Percentiles rank a stretch among this genome's conserved stretches.
Evolutionary conservation across 345 rosid species (phyloP).

Genomic region (Brassica cretica): DNA sequence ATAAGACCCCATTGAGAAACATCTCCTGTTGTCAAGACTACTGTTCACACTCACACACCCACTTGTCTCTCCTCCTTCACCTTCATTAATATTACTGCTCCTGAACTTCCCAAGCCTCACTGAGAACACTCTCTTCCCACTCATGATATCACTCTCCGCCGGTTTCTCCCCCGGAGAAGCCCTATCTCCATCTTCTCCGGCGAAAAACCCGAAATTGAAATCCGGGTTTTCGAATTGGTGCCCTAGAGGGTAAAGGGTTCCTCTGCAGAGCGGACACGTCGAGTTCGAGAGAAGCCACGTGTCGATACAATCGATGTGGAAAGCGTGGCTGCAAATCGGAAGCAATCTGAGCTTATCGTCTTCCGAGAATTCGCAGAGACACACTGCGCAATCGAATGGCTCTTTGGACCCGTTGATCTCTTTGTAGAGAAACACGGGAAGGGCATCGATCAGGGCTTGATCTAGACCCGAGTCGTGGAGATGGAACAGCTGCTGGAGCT

Average conservation of each 20-base stretch:
- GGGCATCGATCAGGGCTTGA: slow-evolving; percentile 83
- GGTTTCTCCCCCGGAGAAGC: slow-evolving; percentile 47
- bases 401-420: slow-evolving; percentile 75
- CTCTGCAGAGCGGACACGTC: slow-evolving; percentile 93
- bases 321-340: slow-evolving; percentile 85
- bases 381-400: slow-evolving; percentile 90
- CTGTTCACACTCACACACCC: slow-evolving; percentile 52
- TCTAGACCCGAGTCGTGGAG: slow-evolving; percentile 93
- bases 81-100: slow-evolving; percentile 46
- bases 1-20: slow-evolving; percentile 59
- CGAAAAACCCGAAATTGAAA: slow-evolving; percentile 52
- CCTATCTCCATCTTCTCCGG: slow-evolving; percentile 52
- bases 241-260: slow-evolving; percentile 57
- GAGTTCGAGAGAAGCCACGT: slow-evolving; percentile 91
- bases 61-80: slow-evolving; percentile 57
- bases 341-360: slow-evolving; percentile 77
- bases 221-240: slow-evolving; percentile 54
- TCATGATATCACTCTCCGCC: slow-evolving; percentile 51
- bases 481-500: slow-evolving; percentile 83
- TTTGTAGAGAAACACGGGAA: slow-evolving; percentile 70
- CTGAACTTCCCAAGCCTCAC: slow-evolving; percentile 84
- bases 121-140: slow-evolving; percentile 73
- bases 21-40: slow-evolving; percentile 61
- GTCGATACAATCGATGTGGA: slow-evolving; percentile 88
- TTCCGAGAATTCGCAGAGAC: slow-evolving; percentile 75